phyloP scores from a whole-genome alignment of 345 rosid genomes.

The Bretschneidera sinensis region DNA sequence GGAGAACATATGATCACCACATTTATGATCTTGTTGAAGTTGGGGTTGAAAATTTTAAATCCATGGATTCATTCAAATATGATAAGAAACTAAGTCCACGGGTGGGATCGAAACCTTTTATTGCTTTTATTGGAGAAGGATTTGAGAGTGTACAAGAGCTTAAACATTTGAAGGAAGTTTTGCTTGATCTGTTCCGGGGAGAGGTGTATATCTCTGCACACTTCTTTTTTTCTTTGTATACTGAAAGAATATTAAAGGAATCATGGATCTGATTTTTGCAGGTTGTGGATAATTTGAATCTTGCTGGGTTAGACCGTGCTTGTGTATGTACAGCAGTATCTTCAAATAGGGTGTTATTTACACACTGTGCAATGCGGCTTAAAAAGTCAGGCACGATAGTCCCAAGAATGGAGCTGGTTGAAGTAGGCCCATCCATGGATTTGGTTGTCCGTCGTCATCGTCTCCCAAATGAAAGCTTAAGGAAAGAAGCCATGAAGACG shows the following conservation, averaged over 20 bases:
- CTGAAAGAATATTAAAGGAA: slow-evolving; percentile 2
- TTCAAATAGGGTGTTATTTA: slow-evolving; percentile 51
- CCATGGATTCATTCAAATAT: slow-evolving; percentile 52
- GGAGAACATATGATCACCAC: slow-evolving; percentile 78
- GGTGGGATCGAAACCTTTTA: slow-evolving; percentile 80
- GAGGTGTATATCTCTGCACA: slow-evolving; percentile 41
- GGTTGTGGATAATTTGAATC: slow-evolving; percentile 87
- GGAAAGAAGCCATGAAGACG: slow-evolving; percentile 82
- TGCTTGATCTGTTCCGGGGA: slow-evolving; percentile 78
- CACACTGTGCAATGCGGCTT: slow-evolving; percentile 82
- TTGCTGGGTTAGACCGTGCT: slow-evolving; percentile 79
- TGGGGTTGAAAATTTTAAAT: slow-evolving; percentile 81
- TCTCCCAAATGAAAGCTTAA: slow-evolving; percentile 66
- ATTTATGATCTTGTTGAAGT: slow-evolving; percentile 90
- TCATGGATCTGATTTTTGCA: slow-evolving; percentile 28
- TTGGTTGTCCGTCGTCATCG: slow-evolving; percentile 86
- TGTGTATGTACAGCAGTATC: slow-evolving; percentile 83
- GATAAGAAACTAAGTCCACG: slow-evolving; percentile 78
- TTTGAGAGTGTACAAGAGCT: slow-evolving; percentile 75
- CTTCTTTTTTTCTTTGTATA: neutral
- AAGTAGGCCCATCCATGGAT: slow-evolving; percentile 97
- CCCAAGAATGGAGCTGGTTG: slow-evolving; percentile 86
- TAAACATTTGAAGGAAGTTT: slow-evolving; percentile 84
- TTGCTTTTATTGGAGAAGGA: slow-evolving; percentile 76
- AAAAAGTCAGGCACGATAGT: slow-evolving; percentile 82